Evolutionary conservation across 768 basidiomycete species (phyloP).

Genomic region (Hebeloma cylindrosporum): DNA sequence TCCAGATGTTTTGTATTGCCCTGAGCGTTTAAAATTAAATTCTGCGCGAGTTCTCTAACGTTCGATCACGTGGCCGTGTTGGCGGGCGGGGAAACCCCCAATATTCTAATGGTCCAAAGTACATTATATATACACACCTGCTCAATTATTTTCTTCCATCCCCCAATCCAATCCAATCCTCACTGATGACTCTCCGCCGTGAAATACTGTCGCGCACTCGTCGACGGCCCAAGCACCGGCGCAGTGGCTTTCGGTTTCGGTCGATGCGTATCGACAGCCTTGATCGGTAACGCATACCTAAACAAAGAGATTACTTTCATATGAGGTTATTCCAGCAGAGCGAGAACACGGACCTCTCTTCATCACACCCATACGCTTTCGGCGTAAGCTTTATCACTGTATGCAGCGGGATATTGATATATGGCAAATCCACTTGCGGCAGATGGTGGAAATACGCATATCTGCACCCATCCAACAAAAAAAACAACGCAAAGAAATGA

Average conservation of each 20-base stretch:
- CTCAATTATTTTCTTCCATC: background rate
- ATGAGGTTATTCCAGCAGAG: background rate
- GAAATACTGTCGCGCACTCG: constrained; percentile 47
- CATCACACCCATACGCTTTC: constrained; percentile 98
- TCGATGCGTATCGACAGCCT: constrained; percentile 93
- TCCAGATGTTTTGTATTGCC: no score
- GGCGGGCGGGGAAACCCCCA: no score
- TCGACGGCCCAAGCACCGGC: constrained; percentile 31
- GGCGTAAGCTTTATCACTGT: constrained; percentile 98
- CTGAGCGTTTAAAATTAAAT: no score
- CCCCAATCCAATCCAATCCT: background rate
- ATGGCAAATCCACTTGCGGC: constrained; percentile 91
- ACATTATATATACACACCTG: background rate
- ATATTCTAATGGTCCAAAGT: background rate
- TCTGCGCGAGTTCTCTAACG: no score
- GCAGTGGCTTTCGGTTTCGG: constrained; percentile 50
- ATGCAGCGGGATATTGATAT: constrained; percentile 96
- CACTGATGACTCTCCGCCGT: constrained; percentile 13
- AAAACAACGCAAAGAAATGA: constrained; percentile 25
- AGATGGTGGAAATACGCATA: constrained; percentile 97
- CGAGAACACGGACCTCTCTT: constrained; percentile 65
- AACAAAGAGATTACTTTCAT: constrained; percentile 6
- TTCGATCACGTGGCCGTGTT: no score
- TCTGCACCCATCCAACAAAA: no score
- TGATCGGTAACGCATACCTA: constrained; percentile 87